phyloP scores from a whole-genome alignment of 2,329 filamentous ascomycete genomes.

The Hypoxylon sp. region DNA sequence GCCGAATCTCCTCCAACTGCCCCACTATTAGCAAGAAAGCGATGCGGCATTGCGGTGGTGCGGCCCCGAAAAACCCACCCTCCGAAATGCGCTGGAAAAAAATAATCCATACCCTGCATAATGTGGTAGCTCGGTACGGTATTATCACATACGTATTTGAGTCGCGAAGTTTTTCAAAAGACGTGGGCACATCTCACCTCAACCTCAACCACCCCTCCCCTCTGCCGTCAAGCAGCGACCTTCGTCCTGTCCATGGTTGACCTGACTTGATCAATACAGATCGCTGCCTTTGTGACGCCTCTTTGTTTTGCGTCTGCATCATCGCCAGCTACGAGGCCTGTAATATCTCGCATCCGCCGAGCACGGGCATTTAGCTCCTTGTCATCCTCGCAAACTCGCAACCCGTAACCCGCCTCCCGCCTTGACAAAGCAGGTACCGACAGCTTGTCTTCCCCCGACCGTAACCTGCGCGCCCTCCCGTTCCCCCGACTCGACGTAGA shows the following conservation, averaged over 20 bases:
- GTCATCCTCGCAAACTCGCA: background rate
- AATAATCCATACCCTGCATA: constrained; percentile 2
- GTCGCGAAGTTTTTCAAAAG: constrained; percentile 34
- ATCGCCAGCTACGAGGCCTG: constrained; percentile 4
- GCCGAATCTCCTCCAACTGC: too few species aligned
- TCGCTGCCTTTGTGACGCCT: constrained; percentile 11
- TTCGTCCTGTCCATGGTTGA: background rate
- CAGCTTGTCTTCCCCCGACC: constrained; percentile 1
- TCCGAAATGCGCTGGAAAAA: constrained; percentile 30
- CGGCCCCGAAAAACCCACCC: constrained; percentile 16
- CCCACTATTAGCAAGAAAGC: too few species aligned
- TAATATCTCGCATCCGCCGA: constrained; percentile 25
- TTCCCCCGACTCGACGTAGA: constrained; percentile 32
- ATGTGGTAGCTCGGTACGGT: background rate
- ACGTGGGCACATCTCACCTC: constrained; percentile 21
- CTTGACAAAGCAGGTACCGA: background rate
- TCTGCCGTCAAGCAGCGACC: too few species aligned
- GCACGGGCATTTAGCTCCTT: background rate
- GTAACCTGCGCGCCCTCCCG: constrained; percentile 23
- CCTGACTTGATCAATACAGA: background rate
- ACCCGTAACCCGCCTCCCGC: background rate
- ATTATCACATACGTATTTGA: constrained; percentile 30
- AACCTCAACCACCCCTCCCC: constrained; percentile 10
- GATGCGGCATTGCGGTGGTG: too few species aligned
- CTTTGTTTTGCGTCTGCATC: constrained; percentile 16